Evolutionary conservation across 176 grass and related monocot genomes (phyloP), one percentile per base, ranked within the genome.

Genomic region (Tuctoria greenei): DNA sequence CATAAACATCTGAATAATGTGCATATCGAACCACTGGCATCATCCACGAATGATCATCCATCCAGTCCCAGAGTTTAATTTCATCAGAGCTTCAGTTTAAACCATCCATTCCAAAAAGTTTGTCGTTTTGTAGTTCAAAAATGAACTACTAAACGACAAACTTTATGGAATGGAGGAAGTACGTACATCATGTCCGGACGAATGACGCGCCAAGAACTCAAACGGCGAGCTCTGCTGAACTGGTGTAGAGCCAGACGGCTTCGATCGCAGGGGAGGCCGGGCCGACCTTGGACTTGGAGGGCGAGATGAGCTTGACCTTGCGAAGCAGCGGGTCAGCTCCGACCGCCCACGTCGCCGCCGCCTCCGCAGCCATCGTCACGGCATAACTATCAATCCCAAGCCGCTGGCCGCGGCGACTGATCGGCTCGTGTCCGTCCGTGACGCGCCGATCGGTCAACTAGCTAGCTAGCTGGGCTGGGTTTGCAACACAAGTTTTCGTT

Each of bases 281-380:
- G 0, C 81, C 91, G 12, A 85, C 93, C 86, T 93, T 97, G 63
- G 90, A 89, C n/a, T n/a, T n/a, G n/a, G n/a, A n/a, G 5, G 94
- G 91, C 57, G 84, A 58, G 84, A 97, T 97, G 76, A 97, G 75
- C 86, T 97, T 97, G 75, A 97, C 81, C 81, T 89, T 27, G 80
- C 84, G 74, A 97, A 97, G 84, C 94, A 97, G 11, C 84, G 66
- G 46, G 91, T 91, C 38, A 91, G 61, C 45, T 67, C 84, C 21
- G 94, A 97, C 85, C 69, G 82, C 64, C 3, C 93, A 88, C 17
- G 88, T 90, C 86, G 76, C 77, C 77, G n/a, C n/a, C n/a, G n/a
- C n/a, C n/a, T n/a, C n/a, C n/a, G 35, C 57, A 71, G 64, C 7
- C 54, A 38, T 73, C 27, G 47, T 52, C 34, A 73, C n/a, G 44